A percentile compares a stretch with the other conserved stretches of the same genome.
These are phyloP conservation scores for Ganoderma lucidum DNA, from an alignment of 1,284 basidiomycete genomes.

Conservation along the genomic window DNA sequence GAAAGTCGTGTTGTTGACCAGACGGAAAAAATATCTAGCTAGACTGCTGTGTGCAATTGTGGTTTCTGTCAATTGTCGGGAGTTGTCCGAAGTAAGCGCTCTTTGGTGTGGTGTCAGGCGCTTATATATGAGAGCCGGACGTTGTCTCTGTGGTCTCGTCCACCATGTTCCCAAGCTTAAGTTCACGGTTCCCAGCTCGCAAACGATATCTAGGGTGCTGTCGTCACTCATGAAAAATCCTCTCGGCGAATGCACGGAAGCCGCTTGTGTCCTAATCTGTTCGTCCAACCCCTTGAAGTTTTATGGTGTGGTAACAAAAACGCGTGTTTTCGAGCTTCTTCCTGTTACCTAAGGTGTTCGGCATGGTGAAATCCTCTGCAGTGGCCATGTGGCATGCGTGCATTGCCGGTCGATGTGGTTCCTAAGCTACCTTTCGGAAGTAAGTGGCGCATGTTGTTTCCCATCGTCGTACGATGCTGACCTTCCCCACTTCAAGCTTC, in stretches of 20 bases:
- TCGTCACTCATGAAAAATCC: background rate
- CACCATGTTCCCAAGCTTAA: background rate
- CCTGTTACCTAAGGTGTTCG: constrained; percentile 5
- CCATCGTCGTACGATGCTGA: background rate
- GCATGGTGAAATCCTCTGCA: background rate
- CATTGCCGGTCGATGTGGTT: background rate
- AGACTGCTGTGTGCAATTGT: background rate
- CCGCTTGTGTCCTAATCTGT: background rate
- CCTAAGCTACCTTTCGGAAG: background rate
- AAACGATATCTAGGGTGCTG: background rate
- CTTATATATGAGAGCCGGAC: background rate
- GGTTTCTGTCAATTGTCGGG: background rate
- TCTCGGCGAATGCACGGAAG: background rate
- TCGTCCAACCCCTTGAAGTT: background rate
- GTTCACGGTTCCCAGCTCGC: background rate
- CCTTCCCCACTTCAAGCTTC: background rate
- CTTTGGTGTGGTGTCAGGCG: background rate
- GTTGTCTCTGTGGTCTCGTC: background rate
- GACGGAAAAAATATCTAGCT: background rate
- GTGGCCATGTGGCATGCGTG: background rate
- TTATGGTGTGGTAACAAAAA: constrained; percentile 6
- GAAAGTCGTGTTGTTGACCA: background rate
- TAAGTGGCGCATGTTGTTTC: background rate
- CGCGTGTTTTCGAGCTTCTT: background rate
- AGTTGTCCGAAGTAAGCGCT: background rate